These are phyloP conservation scores for Vaccinium macrocarpon DNA, from an alignment of 148 eudicot genomes.

Conservation along the genomic window DNA sequence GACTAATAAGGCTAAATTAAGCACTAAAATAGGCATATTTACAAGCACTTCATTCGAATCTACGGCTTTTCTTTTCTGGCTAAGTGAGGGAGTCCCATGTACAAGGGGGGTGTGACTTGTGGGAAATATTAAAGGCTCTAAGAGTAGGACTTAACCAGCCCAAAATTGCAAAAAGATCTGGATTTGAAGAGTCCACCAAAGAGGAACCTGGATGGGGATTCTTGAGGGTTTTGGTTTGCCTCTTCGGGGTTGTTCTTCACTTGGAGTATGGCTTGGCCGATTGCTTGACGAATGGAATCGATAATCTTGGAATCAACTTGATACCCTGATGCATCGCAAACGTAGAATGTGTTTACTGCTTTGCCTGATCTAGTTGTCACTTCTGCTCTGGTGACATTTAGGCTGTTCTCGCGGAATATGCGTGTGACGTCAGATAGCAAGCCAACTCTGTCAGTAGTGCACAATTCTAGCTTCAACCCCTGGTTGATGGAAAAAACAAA, in stretches of 20 bases:
- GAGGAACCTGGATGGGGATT: conserved; percentile 69
- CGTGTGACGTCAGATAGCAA: conserved; percentile 76
- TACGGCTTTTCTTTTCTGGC: background rate
- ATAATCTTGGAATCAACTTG: conserved; percentile 79
- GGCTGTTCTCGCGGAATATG: conserved; percentile 88
- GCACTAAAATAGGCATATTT: conserved; percentile 13
- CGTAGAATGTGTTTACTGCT: conserved; percentile 81
- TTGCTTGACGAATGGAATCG: conserved; percentile 65
- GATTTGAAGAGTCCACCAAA: conserved; percentile 88
- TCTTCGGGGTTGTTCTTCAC: conserved; percentile 67
- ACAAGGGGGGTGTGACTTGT: conserved; percentile 5
- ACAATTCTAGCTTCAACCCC: conserved; percentile 90
- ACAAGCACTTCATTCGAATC: conserved; percentile 13
- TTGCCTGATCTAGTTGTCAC: conserved; percentile 75
- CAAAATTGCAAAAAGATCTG: conserved; percentile 79
- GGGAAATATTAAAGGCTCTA: conserved; percentile 15
- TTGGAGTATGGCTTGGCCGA: conserved; percentile 80
- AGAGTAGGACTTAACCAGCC: conserved; percentile 77
- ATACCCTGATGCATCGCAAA: conserved; percentile 80
- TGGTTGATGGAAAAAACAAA: conserved; percentile 19
- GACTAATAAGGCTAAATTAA: background rate
- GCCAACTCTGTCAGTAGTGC: conserved; percentile 83
- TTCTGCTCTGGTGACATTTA: conserved; percentile 76
- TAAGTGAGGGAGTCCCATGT: background rate
- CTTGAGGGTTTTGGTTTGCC: conserved; percentile 49